Base-by-base conservation (phyloP, 2,329 filamentous ascomycete genomes). In the Scedosporium apiospermum region DNA sequence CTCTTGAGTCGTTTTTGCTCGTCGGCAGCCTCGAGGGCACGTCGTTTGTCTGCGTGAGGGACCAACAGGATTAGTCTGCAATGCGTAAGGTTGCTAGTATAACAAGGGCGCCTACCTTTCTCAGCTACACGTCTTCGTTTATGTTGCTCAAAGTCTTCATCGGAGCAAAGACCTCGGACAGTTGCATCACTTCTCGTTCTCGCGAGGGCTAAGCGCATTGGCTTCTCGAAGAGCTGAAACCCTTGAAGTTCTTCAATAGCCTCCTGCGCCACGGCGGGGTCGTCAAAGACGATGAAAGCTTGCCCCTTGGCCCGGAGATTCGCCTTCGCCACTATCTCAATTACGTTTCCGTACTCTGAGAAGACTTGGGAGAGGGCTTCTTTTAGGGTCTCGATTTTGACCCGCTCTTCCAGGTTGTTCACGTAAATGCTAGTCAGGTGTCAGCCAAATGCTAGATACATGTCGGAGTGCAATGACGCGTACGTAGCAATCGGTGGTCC, bases 271-370 rank as follows among this genome's bases (percentile, higher is more conserved):
- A 87, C 85, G 62, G 92, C 89, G n/a, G 88, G 79, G 65, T 80
- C 83, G 69, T 96, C 91, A 73, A 92, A 98, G 57, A 98, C 92
- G 59, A 99, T 78, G 72, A 99, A 99, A 0, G 95, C 95, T 76
- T 99, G 95, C 12, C 95, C 95, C 73, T 96, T 97, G 53, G 91
- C 90, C 73, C 90, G 93, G 34, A 98, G 76, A 74, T 96, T 97
- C 66, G 85, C 91, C 79, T 96, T 96, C 55, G 90, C 90, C 64
- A 96, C 84, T 60, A 96, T 85, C 66, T 96, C 92, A 68, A 96
- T 77, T 65, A 96, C 85, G 63, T 80, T 87, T 66, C 95, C 95
- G 75, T 95, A 97, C 74, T 96, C 90, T 66, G 87, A 87, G 77
- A 98, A 98, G 70, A 98, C 82, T 66, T 88, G 86, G 23, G 77